phyloP scores from a whole-genome alignment of 176 grass and related monocot genomes.

The Musa acuminata region DNA sequence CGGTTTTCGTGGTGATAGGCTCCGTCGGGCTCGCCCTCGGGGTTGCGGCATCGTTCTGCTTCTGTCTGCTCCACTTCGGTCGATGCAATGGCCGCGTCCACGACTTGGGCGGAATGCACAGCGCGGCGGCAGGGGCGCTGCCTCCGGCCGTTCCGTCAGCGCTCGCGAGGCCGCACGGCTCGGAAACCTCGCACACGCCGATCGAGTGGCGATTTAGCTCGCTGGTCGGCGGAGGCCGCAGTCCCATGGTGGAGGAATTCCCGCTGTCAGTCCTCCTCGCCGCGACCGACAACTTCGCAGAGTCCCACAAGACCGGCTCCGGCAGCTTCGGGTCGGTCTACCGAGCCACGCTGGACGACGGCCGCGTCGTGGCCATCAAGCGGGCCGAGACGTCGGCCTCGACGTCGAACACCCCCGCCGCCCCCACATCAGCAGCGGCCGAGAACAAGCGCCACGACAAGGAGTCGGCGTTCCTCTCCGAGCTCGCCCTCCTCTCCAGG shows the following conservation, averaged over 20 bases:
- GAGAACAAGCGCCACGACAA: constrained; percentile 41
- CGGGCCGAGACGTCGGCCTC: constrained; percentile 35
- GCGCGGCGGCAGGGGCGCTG: background rate
- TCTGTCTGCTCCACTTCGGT: constrained; percentile 2
- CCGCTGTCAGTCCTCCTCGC: constrained; percentile 32
- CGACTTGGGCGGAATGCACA: constrained; percentile 14
- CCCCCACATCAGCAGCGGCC: constrained; percentile 10
- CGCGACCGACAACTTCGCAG: constrained; percentile 56
- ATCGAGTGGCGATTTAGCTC: background rate
- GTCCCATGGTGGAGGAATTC: constrained; percentile 50
- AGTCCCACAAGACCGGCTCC: constrained; percentile 46
- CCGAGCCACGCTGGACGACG: constrained; percentile 46
- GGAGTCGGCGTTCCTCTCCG: constrained; percentile 69
- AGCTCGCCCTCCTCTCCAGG: constrained; percentile 66
- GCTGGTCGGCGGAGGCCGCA: constrained; percentile 27
- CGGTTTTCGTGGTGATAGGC: constrained; percentile 23
- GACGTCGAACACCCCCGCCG: constrained; percentile 6
- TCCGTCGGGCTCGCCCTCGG: constrained; percentile 12
- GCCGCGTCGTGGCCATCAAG: constrained; percentile 69
- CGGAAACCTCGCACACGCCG: background rate
- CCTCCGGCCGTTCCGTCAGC: background rate
- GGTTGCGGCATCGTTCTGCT: background rate
- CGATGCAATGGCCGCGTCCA: constrained; percentile 18
- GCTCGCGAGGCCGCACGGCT: constrained; percentile 13
- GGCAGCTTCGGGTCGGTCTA: constrained; percentile 95